Evolutionary conservation across 1,284 basidiomycete species (phyloP).

Genomic region (Pterulicium gracile): DNA sequence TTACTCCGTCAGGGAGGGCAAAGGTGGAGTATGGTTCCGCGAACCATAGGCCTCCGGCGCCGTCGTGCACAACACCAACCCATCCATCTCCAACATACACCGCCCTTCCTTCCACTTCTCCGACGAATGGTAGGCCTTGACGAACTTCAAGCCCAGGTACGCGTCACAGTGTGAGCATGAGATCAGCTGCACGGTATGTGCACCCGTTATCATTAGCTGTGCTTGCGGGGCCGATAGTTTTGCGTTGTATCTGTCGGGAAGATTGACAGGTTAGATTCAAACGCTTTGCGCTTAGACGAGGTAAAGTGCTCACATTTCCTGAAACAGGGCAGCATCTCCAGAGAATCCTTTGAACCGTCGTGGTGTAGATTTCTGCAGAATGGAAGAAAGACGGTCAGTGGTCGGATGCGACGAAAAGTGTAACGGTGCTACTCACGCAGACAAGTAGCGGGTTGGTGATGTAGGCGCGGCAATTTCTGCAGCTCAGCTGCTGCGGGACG

Average conservation of each 20-base stretch:
- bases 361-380: conserved; percentile 24
- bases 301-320: conserved; percentile 30
- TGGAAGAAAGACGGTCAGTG: conserved; percentile 16
- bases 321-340: conserved; percentile 38
- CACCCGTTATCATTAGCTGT: conserved; percentile 51
- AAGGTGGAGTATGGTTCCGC: not conserved
- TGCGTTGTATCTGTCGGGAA: conserved; percentile 28
- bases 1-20: not conserved
- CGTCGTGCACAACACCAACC: not conserved
- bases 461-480: conserved; percentile 33
- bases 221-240: conserved; percentile 26
- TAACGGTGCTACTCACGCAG: conserved; percentile 22
- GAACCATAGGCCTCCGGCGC: not conserved
- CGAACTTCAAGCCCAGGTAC: conserved; percentile 54
- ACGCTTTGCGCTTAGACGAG: not conserved
- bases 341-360: conserved; percentile 35
- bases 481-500: conserved; percentile 29
- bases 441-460: conserved; percentile 28
- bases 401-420: conserved; percentile 1
- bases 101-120: conserved; percentile 56
- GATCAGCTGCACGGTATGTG: conserved; percentile 49
- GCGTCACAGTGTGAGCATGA: conserved; percentile 34
- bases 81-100: conserved; percentile 44
- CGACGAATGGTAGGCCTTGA: conserved; percentile 41
- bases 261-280: not conserved